Base-by-base conservation (phyloP, 148 eudicot genomes). In the Arbutus unedo region DNA sequence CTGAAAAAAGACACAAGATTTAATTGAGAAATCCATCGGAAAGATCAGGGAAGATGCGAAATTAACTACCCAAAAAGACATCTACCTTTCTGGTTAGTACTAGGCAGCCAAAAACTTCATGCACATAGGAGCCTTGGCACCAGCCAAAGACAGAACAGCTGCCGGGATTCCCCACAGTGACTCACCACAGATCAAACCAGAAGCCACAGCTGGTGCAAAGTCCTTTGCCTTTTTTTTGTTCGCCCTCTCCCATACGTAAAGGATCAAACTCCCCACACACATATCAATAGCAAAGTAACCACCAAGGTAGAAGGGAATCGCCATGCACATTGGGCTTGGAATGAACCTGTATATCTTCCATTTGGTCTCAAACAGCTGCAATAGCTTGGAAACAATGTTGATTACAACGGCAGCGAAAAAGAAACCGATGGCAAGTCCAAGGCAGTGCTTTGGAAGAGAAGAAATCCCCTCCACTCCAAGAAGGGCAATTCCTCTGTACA, bases 301-400 rank as follows among this genome's bases (percentile, higher is more conserved):
- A 5, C 89, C 89, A 2, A 87, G 76, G 71, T 85, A 87, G 72
- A 87, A 87, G 0, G 89, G 89, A 13, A 87, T 87, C 0, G 89
- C 89, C 89, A 85, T 87, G 76, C 85, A 82, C 89, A 87, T 87
- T 7, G 89, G 89, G 70, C 79, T 84, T 3, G 89, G 89, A 9
- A 87, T 47, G 41, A 85, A 85, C 81, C 89, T 62, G 10, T 85
- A 44, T 13, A 84, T 71, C 76, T 49, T 70, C 50, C 23, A 74
- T 70, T 80, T 82, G n/a, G 81, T 84, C 38, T 87, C 87, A 11
- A 18, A 84, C 18, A 6, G 54, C 72, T 79, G 3, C 75, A 87
- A 64, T 1, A 84, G 5, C 70, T 47, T 67, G 2, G 41, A 31
- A 21, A 84, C 4, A 18, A 66, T 8, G 10, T 87, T 85, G 56